Conservation (phyloP, 805 yeast genomes). For the Kazachstania kunashirensis region DNA sequence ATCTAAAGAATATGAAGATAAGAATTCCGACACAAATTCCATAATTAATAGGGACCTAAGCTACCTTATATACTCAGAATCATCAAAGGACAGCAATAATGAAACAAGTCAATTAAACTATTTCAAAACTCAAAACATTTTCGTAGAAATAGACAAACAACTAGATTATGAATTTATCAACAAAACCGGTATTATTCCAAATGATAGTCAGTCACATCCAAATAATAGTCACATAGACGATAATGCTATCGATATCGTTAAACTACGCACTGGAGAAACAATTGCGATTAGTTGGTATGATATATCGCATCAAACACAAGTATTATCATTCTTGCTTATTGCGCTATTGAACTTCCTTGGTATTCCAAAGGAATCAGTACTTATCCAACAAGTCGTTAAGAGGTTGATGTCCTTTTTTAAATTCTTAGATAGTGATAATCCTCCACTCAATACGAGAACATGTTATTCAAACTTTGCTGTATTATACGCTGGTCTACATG, state of each 20-base stretch:
- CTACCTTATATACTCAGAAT: slow-evolving; percentile 23
- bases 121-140: slow-evolving; percentile 27
- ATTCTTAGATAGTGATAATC: slow-evolving; percentile 27
- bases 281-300: slow-evolving; percentile 32
- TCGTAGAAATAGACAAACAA: slow-evolving; percentile 28
- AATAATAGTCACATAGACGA: slow-evolving; percentile 25
- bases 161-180: slow-evolving; percentile 28
- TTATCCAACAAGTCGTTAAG: slow-evolving; percentile 28
- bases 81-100: slow-evolving; percentile 8
- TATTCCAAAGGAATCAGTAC: slow-evolving; percentile 26
- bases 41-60: slow-evolving; percentile 21
- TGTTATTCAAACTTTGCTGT: slow-evolving; percentile 32
- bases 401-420: slow-evolving; percentile 27
- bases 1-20: slow-evolving; percentile 12
- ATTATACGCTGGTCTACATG: slow-evolving; percentile 29
- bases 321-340: slow-evolving; percentile 26
- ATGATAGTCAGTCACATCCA: slow-evolving; percentile 28
- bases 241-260: slow-evolving; percentile 29
- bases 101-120: slow-evolving; percentile 18
- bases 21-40: slow-evolving; percentile 10
- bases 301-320: slow-evolving; percentile 32
- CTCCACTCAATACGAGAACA: slow-evolving; percentile 30
- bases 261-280: slow-evolving; percentile 18
- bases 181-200: slow-evolving; percentile 29
- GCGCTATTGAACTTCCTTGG: slow-evolving; percentile 27